Evolutionary conservation across 192 early-diverging fungal species (phyloP), one percentile per base, ranked within the genome.

Genomic region (Fimicolochytrium jonesii): DNA sequence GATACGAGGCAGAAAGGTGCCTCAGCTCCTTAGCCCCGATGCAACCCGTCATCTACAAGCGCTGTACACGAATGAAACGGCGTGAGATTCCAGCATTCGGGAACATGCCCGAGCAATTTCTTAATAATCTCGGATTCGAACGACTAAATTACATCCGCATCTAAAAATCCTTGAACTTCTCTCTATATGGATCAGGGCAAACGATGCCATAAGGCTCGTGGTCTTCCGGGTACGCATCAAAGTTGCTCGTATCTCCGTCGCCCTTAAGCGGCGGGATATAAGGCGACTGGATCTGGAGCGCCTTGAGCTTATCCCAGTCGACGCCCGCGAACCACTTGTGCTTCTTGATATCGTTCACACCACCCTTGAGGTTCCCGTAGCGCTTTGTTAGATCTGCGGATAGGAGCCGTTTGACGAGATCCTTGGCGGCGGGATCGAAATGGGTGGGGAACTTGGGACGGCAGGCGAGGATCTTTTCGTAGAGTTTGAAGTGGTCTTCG

Each of bases 261-360:
- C 88, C 84, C 51, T 73, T 74, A 33, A 93, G 74, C 31, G 84
- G 84, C 22, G 95, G 95, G 36, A 89, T 76, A 69, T 94, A 92
- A 15, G 94, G 94, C 25, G 93, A 86, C 44, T 86, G 83, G 59
- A 93, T 85, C 59, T 90, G 80, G 43, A 86, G 69, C 11, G 74
- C 74, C 23, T 81, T 76, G 49, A 98, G 76, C 47, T 79, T 79
- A 59, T 87, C 82, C 91, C 92, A 98, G 66, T 98, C 92, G 7
- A 96, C 83, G 11, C 90, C 93, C 34, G 89, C 86, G 68, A 98
- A 96, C 95, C 95, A 98, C 59, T 80, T 82, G 76, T 98, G 95
- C 59, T 78, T 76, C 76, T 96, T 95, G 72, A 98, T 96, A 71
- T 98, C 94, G 1, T 84, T 73, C 32, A 81, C 81, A 1, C 90